Evolutionary conservation across 164 flowering plant species (phyloP), one percentile per base, ranked within the genome.

Genomic region (Umbellularia californica): DNA sequence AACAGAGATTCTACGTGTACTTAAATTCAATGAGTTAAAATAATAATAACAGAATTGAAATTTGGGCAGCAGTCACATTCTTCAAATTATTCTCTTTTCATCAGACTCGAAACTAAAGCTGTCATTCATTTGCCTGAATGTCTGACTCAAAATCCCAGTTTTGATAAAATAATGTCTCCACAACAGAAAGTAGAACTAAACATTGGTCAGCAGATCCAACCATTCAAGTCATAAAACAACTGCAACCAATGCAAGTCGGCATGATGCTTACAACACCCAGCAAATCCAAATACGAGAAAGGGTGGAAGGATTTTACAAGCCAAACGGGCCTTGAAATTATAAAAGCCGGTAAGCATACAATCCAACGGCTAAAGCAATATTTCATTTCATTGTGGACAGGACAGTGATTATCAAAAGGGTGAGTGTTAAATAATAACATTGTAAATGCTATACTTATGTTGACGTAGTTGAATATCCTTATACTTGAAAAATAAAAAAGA

Each of bases 81-180:
- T 9, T 41, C 11, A 41, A 41, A 41, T 41, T 41, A 41, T 41
- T 41, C 47, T 41, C 47, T 7, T 41, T 7, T 41, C 22, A 93
- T 82, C 14, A 93, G 96, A 0, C 89, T 90, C 5, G 88, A 30
- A 7, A 91, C 85, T 20, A 74, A 75, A 13, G 75, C 74, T 15
- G 92, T 78, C 28, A 1, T 7, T 41, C 47, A 41, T 41, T 41
- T 41, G 47, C 47, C 47, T 41, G 7, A 9, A 41, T 41, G 47
- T 41, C 60, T 14, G n/a, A 15, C 60, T 20, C 60, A 55, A 20
- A 55, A 4, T 15, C 60, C n/a, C 60, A 52, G 19, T 2, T 52
- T 52, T 13, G 20, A 52, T 17, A 14, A 52, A 13, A 14, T 52
- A 52, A 52, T 52, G 19, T 13, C 17, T 13, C 58, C 58, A 52